Evolutionary conservation across 1,284 basidiomycete genomes (phyloP).

Genomic region (Stygiomarasmius scandens): DNA sequence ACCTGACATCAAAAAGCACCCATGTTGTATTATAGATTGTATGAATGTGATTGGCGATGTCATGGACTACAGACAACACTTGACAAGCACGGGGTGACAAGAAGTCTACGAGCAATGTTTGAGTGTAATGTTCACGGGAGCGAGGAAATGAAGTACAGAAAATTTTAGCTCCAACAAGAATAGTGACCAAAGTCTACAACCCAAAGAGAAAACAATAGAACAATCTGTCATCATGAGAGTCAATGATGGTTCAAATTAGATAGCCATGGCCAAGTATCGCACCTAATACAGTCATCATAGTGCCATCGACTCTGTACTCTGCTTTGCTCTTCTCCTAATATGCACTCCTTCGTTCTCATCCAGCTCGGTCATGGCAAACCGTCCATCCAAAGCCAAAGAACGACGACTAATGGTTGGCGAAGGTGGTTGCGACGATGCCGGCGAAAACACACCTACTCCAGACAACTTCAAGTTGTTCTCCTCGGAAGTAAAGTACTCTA

Average conservation of each 20-base stretch:
- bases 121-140: too few relatives aligned
- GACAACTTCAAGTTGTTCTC: constrained; percentile 58
- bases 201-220: too few relatives aligned
- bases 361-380: constrained; percentile 11
- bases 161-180: too few relatives aligned
- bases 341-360: constrained; percentile 11
- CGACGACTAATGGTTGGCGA: constrained; percentile 58
- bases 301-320: neutral
- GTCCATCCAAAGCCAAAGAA: constrained; percentile 17
- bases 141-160: too few relatives aligned
- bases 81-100: too few relatives aligned
- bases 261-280: neutral
- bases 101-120: too few relatives aligned
- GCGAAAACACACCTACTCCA: constrained; percentile 73
- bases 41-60: neutral
- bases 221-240: too few relatives aligned
- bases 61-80: neutral
- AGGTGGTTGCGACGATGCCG: constrained; percentile 62
- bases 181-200: too few relatives aligned
- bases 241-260: too few relatives aligned
- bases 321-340: constrained; percentile 4
- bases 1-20: neutral
- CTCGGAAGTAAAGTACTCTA: constrained; percentile 55
- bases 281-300: neutral
- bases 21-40: neutral